A percentile compares a stretch with the other conserved stretches of the same genome.
Evolutionary conservation across 169 alveolate genomes (phyloP).

Genomic region (Haemoproteus tartakovskyi): DNA sequence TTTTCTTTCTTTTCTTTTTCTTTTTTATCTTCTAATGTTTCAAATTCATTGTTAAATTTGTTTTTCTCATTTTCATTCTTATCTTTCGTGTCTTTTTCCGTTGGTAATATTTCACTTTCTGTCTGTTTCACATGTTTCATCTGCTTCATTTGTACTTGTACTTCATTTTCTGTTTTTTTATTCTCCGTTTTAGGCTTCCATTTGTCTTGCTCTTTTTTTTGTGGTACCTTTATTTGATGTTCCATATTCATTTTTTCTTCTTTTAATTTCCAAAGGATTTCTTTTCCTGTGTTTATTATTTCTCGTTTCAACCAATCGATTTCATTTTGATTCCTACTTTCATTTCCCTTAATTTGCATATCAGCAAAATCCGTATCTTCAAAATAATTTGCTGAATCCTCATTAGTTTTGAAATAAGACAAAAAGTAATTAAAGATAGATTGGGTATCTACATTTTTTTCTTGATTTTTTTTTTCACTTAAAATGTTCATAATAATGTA

Average conservation of each 20-base stretch:
- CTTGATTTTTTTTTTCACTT: conserved; percentile 22
- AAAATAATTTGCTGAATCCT: conserved; percentile 7
- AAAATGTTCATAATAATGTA: conserved; percentile 62
- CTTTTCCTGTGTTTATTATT: conserved; percentile 33
- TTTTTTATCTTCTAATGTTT: not conserved
- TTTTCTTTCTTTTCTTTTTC: not conserved
- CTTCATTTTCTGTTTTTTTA: not conserved
- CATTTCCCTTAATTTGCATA: not conserved
- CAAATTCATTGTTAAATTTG: not conserved
- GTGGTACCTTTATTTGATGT: not conserved
- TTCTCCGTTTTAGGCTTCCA: not conserved
- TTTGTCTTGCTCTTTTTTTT: too few species aligned
- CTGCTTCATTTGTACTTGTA: not conserved
- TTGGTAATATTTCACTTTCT: not conserved
- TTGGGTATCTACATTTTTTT: conserved; percentile 43
- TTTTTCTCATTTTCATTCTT: not conserved
- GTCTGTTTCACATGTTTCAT: not conserved
- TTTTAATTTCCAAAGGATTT: conserved; percentile 35
- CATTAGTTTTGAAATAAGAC: conserved; percentile 47
- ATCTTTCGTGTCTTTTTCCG: too few species aligned
- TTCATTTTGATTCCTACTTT: conserved; percentile 4
- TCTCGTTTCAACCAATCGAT: conserved; percentile 36
- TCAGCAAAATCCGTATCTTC: not conserved
- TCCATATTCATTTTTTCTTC: conserved; percentile 49
- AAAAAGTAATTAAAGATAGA: conserved; percentile 41